phyloP scores from a whole-genome alignment of 345 rosid species.

The Eucalyptus curtisii region DNA sequence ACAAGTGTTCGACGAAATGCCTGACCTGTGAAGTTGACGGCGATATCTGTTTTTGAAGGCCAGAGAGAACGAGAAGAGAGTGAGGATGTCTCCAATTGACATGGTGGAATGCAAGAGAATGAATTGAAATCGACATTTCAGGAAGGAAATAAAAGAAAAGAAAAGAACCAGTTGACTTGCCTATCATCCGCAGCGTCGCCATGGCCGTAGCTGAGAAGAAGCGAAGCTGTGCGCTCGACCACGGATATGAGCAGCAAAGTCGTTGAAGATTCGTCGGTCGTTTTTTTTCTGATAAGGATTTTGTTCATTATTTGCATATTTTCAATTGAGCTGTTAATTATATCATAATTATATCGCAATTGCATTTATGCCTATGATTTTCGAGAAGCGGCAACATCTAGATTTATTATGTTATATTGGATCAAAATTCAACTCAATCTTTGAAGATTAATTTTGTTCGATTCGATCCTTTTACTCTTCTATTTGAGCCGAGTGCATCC shows the following conservation, averaged over 20 bases:
- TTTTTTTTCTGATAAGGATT: not conserved
- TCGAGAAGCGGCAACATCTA: accelerated
- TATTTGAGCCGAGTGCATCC: accelerated
- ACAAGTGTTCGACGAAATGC: constrained; percentile 45
- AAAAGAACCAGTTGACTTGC: constrained; percentile 24
- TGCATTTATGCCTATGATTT: not conserved
- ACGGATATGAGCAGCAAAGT: not conserved
- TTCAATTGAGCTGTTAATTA: not conserved
- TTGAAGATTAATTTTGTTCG: accelerated
- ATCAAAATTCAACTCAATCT: not conserved
- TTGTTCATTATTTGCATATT: not conserved
- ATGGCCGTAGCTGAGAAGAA: constrained; percentile 10
- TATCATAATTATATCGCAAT: not conserved
- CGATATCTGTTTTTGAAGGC: constrained; percentile 49
- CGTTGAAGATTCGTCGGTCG: not conserved
- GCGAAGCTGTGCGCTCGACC: not conserved
- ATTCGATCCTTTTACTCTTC: accelerated
- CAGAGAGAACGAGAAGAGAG: not conserved
- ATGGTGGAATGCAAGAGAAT: not conserved
- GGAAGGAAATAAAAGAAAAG: not conserved
- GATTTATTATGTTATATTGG: not conserved
- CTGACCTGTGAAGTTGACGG: constrained; percentile 92
- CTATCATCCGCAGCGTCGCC: constrained; percentile 72
- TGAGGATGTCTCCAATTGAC: not conserved
- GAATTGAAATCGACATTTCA: not conserved